These are phyloP conservation scores for Rubia peregrina DNA, from an alignment of 305 asterid genomes.

Conservation along the genomic window DNA sequence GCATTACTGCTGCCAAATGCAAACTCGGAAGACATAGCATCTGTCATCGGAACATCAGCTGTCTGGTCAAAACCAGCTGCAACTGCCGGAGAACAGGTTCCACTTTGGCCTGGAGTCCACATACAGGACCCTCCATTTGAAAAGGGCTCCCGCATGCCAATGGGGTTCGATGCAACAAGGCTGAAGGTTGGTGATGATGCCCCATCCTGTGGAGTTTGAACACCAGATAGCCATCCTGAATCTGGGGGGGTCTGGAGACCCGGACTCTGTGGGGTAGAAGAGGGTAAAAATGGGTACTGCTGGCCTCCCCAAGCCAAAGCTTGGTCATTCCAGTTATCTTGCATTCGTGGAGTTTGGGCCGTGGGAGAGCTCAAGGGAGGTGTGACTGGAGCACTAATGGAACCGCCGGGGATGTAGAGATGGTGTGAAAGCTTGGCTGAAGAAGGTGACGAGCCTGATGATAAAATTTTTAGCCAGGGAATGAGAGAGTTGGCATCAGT, in stretches of 20 bases:
- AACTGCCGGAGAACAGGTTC: slow-evolving; percentile 90
- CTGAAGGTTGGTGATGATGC: slow-evolving; percentile 87
- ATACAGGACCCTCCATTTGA: slow-evolving; percentile 87
- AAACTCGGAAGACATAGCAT: slow-evolving; percentile 78
- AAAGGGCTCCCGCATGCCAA: slow-evolving; percentile 64
- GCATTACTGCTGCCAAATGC: slow-evolving; percentile 71
- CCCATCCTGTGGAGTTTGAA: slow-evolving; percentile 86
- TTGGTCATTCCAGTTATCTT: slow-evolving; percentile 62
- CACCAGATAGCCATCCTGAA: slow-evolving; percentile 95
- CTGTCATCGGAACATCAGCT: slow-evolving; percentile 89
- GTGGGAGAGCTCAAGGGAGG: slow-evolving; percentile 96
- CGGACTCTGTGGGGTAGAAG: slow-evolving; percentile 81
- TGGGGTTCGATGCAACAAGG: slow-evolving; percentile 73
- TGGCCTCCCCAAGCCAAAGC: slow-evolving; percentile 66
- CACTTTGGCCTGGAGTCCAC: slow-evolving; percentile 99
- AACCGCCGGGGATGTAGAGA: slow-evolving; percentile 75
- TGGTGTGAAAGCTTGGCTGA: slow-evolving; percentile 68
- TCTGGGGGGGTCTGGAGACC: slow-evolving; percentile 85
- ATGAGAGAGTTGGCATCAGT: slow-evolving; percentile 83
- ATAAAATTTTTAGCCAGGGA: slow-evolving; percentile 90
- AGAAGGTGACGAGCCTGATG: slow-evolving; percentile 60
- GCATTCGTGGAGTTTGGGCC: slow-evolving; percentile 78
- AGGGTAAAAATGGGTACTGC: slow-evolving; percentile 58
- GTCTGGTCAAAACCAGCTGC: slow-evolving; percentile 60
- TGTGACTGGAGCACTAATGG: slow-evolving; percentile 95